Conservation (phyloP, 1,139 yeast species). For the Eremothecium coryli region DNA sequence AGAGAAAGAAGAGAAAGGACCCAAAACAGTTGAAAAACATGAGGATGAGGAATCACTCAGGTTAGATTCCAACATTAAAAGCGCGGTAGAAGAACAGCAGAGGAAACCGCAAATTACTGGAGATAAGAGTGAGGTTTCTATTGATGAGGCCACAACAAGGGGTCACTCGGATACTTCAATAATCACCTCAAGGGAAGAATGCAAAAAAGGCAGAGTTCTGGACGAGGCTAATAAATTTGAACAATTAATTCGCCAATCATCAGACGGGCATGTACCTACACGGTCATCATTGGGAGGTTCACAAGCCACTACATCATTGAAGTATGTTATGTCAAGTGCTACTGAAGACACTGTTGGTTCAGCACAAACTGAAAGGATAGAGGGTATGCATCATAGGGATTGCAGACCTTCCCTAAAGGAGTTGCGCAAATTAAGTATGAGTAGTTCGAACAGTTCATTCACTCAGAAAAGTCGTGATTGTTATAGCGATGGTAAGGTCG, state of each 20-base stretch:
- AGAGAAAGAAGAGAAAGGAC: neutral
- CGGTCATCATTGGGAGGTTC: neutral
- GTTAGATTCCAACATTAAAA: neutral
- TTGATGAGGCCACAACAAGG: neutral
- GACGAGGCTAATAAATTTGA: constrained; percentile 2
- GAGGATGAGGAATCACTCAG: neutral
- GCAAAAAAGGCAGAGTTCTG: constrained; percentile 2
- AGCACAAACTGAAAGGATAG: neutral
- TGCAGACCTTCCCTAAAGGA: constrained; percentile 1
- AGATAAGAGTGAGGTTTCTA: neutral
- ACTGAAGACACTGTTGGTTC: neutral
- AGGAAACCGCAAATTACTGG: neutral
- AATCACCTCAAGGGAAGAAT: neutral
- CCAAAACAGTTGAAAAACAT: neutral
- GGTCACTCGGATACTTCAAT: neutral
- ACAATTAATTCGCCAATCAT: constrained; percentile 1
- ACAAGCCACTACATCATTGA: neutral
- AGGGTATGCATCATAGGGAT: neutral
- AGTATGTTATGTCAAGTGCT: neutral
- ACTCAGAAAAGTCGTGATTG: constrained; percentile 13
- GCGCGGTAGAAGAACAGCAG: neutral
- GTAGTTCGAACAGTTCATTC: constrained; percentile 13
- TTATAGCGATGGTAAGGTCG: constrained; percentile 39
- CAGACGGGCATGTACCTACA: neutral
- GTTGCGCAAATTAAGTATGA: constrained; percentile 11